Evolutionary conservation across 108 stramenopile genomes (phyloP).

Genomic region (Craspedostauros australis): DNA sequence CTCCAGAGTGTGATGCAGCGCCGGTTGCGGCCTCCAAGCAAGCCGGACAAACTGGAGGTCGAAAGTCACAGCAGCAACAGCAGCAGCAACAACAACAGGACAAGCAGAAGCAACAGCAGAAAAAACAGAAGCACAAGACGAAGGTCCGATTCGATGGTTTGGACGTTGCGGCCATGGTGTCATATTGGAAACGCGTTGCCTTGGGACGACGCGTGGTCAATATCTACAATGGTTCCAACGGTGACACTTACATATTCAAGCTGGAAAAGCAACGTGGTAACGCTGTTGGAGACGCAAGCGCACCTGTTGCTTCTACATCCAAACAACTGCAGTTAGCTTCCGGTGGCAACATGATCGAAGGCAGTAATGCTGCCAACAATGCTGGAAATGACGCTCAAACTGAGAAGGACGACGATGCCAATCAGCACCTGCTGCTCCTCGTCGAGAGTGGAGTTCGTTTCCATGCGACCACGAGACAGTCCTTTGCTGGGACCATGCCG

Average conservation of each 20-base stretch:
- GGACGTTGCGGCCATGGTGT: slow-evolving; percentile 78
- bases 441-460: slow-evolving; percentile 95
- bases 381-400: slow-evolving; percentile 13
- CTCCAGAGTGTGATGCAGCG: no score
- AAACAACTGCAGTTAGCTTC: background rate
- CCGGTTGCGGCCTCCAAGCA: background rate
- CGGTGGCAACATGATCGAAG: background rate
- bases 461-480: slow-evolving; percentile 66
- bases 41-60: background rate
- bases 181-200: slow-evolving; percentile 56
- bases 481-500: slow-evolving; percentile 52
- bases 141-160: slow-evolving; percentile 86
- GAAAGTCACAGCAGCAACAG: background rate
- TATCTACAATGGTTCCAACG: slow-evolving; percentile 76
- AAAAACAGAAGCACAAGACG: slow-evolving; percentile 15
- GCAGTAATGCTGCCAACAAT: slow-evolving; percentile 5
- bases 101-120: background rate
- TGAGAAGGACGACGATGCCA: background rate
- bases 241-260: slow-evolving; percentile 68
- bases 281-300: slow-evolving; percentile 1
- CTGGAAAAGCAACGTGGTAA: slow-evolving; percentile 43
- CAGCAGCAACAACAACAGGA: background rate
- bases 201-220: slow-evolving; percentile 77
- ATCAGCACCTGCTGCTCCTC: slow-evolving; percentile 64
- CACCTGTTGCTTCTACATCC: no score